These are phyloP conservation scores for Parmelia sp. DNA, from an alignment of 495 filamentous ascomycete genomes.

Conservation along the genomic window DNA sequence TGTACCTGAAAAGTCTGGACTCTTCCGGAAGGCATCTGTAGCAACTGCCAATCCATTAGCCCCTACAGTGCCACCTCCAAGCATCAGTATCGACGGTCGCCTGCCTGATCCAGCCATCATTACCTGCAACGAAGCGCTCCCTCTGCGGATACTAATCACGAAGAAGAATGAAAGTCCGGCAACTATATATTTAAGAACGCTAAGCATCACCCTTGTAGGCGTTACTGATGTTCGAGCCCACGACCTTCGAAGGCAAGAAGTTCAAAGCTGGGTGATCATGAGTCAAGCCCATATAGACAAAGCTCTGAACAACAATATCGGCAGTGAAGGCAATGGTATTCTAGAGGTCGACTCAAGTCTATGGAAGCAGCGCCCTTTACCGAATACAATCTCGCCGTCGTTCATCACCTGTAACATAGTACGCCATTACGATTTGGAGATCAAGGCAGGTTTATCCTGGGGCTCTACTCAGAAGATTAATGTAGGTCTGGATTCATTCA, in stretches of 20 bases:
- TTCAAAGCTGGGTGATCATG: slow-evolving; percentile 60
- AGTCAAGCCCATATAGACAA: slow-evolving; percentile 62
- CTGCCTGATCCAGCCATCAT: slow-evolving; percentile 84
- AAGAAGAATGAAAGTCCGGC: slow-evolving; percentile 61
- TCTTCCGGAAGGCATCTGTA: slow-evolving; percentile 46
- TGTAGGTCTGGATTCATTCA: slow-evolving; percentile 35
- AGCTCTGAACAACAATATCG: slow-evolving; percentile 42
- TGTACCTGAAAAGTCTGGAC: slow-evolving; percentile 44
- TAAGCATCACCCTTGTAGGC: slow-evolving; percentile 77
- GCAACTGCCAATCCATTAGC: slow-evolving; percentile 15
- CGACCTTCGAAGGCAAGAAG: slow-evolving; percentile 58
- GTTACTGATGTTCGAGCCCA: slow-evolving; percentile 72
- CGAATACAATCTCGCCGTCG: slow-evolving; percentile 75
- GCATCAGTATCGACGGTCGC: slow-evolving; percentile 65
- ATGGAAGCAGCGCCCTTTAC: slow-evolving; percentile 65
- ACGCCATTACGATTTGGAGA: slow-evolving; percentile 73
- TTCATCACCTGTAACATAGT: slow-evolving; percentile 87
- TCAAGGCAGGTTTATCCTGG: slow-evolving; percentile 67
- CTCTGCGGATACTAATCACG: slow-evolving; percentile 69
- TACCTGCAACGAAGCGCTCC: slow-evolving; percentile 79
- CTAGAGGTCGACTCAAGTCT: slow-evolving; percentile 55
- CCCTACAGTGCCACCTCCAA: slow-evolving; percentile 37
- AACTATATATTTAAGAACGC: slow-evolving; percentile 62
- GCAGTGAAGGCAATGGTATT: slow-evolving; percentile 55
- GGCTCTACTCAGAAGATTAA: slow-evolving; percentile 44